phyloP scores from a whole-genome alignment of 2,329 filamentous ascomycete species.

The Fusarium globosum region DNA sequence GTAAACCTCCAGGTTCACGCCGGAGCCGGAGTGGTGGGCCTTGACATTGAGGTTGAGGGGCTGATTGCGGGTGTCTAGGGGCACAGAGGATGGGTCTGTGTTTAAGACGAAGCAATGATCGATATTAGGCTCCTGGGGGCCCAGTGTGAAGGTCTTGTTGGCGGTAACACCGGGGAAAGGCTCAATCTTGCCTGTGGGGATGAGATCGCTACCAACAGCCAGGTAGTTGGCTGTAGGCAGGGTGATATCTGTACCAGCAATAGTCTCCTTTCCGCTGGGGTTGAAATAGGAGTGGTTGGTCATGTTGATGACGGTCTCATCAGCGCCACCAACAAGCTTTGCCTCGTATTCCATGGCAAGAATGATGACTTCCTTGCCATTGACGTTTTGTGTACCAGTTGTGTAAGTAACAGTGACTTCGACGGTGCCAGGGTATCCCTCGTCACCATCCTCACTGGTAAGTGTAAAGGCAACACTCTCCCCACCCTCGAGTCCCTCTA shows the following conservation, averaged over 20 bases:
- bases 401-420: slow-evolving; percentile 83
- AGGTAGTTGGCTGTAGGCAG: slow-evolving; percentile 74
- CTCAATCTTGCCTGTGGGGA: slow-evolving; percentile 76
- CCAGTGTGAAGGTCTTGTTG: slow-evolving; percentile 76
- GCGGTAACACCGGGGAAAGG: slow-evolving; percentile 73
- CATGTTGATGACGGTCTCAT: slow-evolving; percentile 93
- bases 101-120: slow-evolving; percentile 93
- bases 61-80: slow-evolving; percentile 72
- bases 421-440: slow-evolving; percentile 90
- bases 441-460: slow-evolving; percentile 81
- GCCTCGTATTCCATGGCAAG: slow-evolving; percentile 92
- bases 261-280: slow-evolving; percentile 63
- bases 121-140: slow-evolving; percentile 76
- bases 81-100: slow-evolving; percentile 66
- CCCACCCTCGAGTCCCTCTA: slow-evolving; percentile 66
- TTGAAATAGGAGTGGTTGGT: slow-evolving; percentile 94
- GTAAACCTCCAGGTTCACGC: slow-evolving; percentile 84
- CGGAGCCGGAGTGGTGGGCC: slow-evolving; percentile 78
- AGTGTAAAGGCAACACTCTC: slow-evolving; percentile 75
- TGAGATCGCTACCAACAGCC: slow-evolving; percentile 76
- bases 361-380: slow-evolving; percentile 73
- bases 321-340: slow-evolving; percentile 78
- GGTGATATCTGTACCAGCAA: slow-evolving; percentile 72
- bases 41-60: slow-evolving; percentile 75
- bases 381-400: slow-evolving; percentile 72